Conservation (phyloP, 345 rosid genomes). For the Toxicodendron radicans region DNA sequence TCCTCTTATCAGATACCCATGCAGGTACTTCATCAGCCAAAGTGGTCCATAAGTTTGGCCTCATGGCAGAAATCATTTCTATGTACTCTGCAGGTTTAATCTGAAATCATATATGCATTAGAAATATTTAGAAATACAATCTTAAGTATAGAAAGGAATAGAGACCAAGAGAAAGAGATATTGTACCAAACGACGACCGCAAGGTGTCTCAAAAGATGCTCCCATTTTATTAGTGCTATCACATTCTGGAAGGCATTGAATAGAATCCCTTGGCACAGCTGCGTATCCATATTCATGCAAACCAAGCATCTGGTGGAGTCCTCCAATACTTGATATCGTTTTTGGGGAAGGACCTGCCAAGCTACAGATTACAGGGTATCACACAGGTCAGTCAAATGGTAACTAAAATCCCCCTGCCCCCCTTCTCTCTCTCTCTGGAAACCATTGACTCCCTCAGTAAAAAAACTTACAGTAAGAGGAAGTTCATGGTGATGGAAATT, state of each 20-base stretch:
- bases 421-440: background rate
- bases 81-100: constrained; percentile 58
- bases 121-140: background rate
- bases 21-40: constrained; percentile 84
- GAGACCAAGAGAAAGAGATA: background rate
- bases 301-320: constrained; percentile 55
- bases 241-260: constrained; percentile 65
- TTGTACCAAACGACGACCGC: constrained; percentile 61
- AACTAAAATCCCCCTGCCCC: background rate
- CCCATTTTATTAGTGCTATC: constrained; percentile 50
- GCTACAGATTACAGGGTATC: constrained; percentile 28
- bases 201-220: constrained; percentile 73
- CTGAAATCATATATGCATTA: constrained; percentile 32
- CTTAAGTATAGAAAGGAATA: background rate
- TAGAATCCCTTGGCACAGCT: constrained; percentile 66
- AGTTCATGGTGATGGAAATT: background rate
- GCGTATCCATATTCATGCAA: constrained; percentile 48
- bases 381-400: background rate
- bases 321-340: constrained; percentile 59
- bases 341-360: constrained; percentile 50
- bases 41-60: constrained; percentile 59
- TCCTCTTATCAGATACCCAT: constrained; percentile 64
- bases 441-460: background rate
- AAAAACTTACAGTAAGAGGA: background rate
- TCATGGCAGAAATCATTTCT: constrained; percentile 65